These are phyloP conservation scores for Xylariaceae sp. DNA, from an alignment of 2,329 filamentous ascomycete species.

Conservation along the genomic window DNA sequence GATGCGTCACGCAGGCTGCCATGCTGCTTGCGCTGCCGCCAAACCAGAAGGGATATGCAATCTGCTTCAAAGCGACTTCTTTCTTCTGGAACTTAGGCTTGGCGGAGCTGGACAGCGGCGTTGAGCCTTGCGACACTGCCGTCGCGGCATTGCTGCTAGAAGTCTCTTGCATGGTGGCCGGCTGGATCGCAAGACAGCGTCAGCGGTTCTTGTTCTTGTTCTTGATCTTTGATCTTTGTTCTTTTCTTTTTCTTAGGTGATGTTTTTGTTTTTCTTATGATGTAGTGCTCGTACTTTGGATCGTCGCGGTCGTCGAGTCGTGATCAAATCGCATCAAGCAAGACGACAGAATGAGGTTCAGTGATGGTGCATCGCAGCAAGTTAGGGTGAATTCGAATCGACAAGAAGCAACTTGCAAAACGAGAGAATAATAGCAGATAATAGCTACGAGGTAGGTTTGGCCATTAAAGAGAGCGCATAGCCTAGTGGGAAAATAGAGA, in stretches of 20 bases:
- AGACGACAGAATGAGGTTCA: constrained; percentile 2
- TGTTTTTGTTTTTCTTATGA: neutral
- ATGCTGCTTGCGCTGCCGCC: constrained; percentile 90
- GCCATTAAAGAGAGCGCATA: constrained; percentile 23
- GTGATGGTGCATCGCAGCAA: constrained; percentile 1
- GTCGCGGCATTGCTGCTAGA: constrained; percentile 22
- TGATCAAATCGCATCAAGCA: neutral
- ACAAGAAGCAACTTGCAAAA: neutral
- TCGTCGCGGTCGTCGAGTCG: neutral
- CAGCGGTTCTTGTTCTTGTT: neutral
- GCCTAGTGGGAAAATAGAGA: neutral
- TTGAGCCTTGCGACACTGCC: constrained; percentile 18
- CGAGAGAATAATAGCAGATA: no score
- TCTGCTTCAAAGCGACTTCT: constrained; percentile 37
- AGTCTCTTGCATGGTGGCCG: constrained; percentile 20
- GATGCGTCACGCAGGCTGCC: constrained; percentile 88
- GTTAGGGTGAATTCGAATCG: constrained; percentile 2
- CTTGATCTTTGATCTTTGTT: no score
- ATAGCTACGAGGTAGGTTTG: constrained; percentile 10
- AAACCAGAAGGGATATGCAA: constrained; percentile 83
- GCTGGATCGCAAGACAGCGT: constrained; percentile 6
- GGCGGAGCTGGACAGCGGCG: constrained; percentile 18
- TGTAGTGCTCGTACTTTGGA: neutral
- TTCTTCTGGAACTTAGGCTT: constrained; percentile 35
- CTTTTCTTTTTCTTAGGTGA: no score